Percentiles rank a stretch among this genome's conserved stretches.
phyloP scores from a whole-genome alignment of 225 moss, liverwort and hornwort genomes.

The Rhytidiadelphus loreus region DNA sequence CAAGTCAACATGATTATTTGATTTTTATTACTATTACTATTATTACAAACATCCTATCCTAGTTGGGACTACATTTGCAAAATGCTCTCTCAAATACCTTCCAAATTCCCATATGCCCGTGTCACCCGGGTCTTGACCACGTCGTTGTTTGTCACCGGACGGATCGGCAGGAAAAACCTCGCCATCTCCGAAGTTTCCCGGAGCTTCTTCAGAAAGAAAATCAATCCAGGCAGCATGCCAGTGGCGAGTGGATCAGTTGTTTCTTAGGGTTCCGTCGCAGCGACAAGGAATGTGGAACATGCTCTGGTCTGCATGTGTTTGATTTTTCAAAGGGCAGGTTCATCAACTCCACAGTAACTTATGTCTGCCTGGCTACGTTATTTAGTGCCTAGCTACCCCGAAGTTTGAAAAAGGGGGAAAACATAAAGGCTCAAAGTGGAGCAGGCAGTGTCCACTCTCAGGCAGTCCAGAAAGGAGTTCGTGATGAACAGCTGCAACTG shows the following conservation, averaged over 20 bases:
- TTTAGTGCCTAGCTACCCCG: no score
- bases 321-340: background rate
- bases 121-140: background rate
- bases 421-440: background rate
- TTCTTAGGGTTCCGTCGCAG: background rate
- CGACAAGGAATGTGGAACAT: constrained; percentile 23
- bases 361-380: background rate
- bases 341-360: background rate
- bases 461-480: background rate
- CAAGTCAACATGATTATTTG: fast-evolving
- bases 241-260: background rate
- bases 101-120: background rate
- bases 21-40: no score
- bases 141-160: background rate
- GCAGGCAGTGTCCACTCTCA: no score
- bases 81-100: background rate
- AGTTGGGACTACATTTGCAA: background rate
- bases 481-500: background rate
- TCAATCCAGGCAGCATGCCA: background rate
- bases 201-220: background rate
- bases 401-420: background rate
- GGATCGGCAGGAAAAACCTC: no score
- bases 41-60: background rate
- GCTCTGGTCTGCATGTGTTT: background rate
- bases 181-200: background rate